These are phyloP conservation scores for Cladobotryum protrusum DNA, from an alignment of 2,329 filamentous ascomycete species.

Conservation along the genomic window DNA sequence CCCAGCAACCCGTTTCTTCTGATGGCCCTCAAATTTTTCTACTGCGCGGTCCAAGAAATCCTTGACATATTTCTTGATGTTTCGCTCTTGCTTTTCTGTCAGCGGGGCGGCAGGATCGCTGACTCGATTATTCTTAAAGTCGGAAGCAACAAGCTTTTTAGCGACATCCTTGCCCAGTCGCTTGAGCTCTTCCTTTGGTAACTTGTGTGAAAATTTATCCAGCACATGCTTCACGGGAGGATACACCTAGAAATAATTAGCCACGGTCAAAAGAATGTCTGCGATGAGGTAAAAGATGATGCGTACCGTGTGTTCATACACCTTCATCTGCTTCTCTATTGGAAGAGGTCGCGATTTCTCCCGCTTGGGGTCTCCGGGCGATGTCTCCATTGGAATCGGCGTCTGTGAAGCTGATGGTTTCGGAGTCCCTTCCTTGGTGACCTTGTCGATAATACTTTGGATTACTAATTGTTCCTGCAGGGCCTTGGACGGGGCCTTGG, in stretches of 20 bases:
- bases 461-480: conserved; percentile 63
- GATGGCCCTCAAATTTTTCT: conserved; percentile 62
- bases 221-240: conserved; percentile 80
- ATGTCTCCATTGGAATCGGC: conserved; percentile 53
- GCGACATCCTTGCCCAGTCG: conserved; percentile 60
- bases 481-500: conserved; percentile 59
- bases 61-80: conserved; percentile 76
- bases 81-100: conserved; percentile 69
- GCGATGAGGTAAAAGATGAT: neutral
- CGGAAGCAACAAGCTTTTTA: conserved; percentile 85
- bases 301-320: conserved; percentile 88
- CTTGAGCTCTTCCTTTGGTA: conserved; percentile 72
- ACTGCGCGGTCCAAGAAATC: conserved; percentile 85
- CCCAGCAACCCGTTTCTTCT: conserved; percentile 54
- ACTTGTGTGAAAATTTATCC: conserved; percentile 79
- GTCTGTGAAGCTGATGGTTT: conserved; percentile 54
- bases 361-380: conserved; percentile 52
- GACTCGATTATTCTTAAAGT: conserved; percentile 87
- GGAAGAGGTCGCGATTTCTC: conserved; percentile 67
- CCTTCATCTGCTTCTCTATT: conserved; percentile 84
- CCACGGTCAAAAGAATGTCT: neutral
- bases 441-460: conserved; percentile 78
- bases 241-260: conserved; percentile 48
- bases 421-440: conserved; percentile 61
- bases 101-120: conserved; percentile 67